Evolutionary conservation across 805 yeast genomes (phyloP).

Genomic region (Candida taoyuanica): DNA sequence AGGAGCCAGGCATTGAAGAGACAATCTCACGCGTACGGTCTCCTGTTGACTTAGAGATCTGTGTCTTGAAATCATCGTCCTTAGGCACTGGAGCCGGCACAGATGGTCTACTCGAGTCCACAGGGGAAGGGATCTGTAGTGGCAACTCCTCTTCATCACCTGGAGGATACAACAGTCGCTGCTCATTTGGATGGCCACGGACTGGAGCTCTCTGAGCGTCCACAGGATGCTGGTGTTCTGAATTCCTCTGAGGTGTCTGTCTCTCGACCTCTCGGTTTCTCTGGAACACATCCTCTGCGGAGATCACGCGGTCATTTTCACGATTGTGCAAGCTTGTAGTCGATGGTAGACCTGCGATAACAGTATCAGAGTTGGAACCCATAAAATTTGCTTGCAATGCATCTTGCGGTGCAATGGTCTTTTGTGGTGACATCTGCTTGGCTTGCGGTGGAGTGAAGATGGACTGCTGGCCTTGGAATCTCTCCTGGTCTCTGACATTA

Average conservation of each 20-base stretch:
- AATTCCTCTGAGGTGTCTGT: conserved; percentile 8
- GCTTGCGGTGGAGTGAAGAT: conserved; percentile 18
- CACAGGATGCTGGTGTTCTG: conserved; percentile 6
- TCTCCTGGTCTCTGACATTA: conserved; percentile 15
- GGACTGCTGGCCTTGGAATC: conserved; percentile 21
- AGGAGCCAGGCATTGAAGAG: conserved; percentile 9
- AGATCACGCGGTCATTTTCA: conserved; percentile 3
- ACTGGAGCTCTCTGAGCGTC: background rate
- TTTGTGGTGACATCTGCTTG: conserved; percentile 9
- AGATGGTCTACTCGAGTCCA: conserved; percentile 15
- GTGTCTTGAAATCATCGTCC: conserved; percentile 1
- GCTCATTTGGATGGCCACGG: background rate
- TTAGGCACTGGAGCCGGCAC: conserved; percentile 18
- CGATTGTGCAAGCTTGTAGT: background rate
- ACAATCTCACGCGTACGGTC: background rate
- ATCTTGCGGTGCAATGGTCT: background rate
- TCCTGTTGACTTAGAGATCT: background rate
- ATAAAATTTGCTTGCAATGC: background rate
- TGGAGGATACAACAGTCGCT: conserved; percentile 4
- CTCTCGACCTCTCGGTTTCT: conserved; percentile 15
- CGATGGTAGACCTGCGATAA: background rate
- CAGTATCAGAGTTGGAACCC: background rate
- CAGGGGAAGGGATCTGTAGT: conserved; percentile 27
- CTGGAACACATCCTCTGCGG: conserved; percentile 26
- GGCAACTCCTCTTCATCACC: conserved; percentile 25